phyloP scores from a whole-genome alignment of 73 alveolate species.

The Paramecium biaurelia region DNA sequence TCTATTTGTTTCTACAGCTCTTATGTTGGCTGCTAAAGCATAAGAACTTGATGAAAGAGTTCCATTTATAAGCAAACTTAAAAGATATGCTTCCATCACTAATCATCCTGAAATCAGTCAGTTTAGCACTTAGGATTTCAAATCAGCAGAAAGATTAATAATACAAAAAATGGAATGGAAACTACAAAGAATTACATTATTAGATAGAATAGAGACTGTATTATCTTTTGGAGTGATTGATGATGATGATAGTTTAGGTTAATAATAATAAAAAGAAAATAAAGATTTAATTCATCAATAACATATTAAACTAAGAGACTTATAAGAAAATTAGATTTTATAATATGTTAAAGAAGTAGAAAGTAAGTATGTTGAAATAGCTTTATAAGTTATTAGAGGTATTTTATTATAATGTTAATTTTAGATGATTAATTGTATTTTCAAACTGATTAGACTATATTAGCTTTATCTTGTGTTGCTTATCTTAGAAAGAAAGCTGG shows the following conservation, averaged over 20 bases:
- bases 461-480: conserved; percentile 40
- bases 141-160: conserved; percentile 35
- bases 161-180: conserved; percentile 54
- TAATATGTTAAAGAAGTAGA: conserved; percentile 35
- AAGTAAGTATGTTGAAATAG: conserved; percentile 15
- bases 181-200: conserved; percentile 22
- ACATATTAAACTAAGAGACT: conserved; percentile 3
- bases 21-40: conserved; percentile 58
- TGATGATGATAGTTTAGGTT: conserved; percentile 43
- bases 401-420: neutral
- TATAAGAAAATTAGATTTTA: neutral
- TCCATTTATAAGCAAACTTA: conserved; percentile 61
- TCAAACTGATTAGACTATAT: neutral
- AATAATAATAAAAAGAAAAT: neutral
- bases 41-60: conserved; percentile 64
- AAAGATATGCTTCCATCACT: conserved; percentile 50
- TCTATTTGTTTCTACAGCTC: conserved; percentile 9
- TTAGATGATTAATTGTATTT: neutral
- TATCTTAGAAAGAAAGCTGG: conserved; percentile 44
- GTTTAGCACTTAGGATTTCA: conserved; percentile 12
- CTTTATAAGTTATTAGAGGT: neutral
- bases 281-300: neutral
- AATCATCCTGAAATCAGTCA: conserved; percentile 35
- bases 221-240: conserved; percentile 51
- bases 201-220: conserved; percentile 45